These are phyloP conservation scores for Hirschfeldia incana DNA, from an alignment of 345 rosid genomes.

Conservation along the genomic window DNA sequence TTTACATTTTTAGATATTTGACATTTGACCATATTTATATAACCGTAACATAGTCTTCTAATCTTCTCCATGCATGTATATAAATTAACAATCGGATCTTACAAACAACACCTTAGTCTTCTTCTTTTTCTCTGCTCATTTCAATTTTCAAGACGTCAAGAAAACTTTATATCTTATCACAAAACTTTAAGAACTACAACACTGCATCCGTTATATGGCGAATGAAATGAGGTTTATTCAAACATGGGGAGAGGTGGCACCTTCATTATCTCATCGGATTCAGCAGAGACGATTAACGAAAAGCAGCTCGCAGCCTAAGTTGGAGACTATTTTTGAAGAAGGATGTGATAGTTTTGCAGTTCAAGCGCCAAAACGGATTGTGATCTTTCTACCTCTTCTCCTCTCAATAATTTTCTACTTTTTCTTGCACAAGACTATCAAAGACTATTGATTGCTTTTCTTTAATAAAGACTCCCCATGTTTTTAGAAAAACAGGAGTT, in stretches of 20 bases:
- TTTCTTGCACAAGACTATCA: conserved; percentile 32
- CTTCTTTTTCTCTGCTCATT: conserved; percentile 2
- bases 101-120: neutral
- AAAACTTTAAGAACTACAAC: neutral
- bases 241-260: conserved; percentile 46
- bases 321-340: conserved; percentile 54
- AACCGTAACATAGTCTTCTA: conserved; percentile 21
- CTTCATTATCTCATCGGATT: conserved; percentile 36
- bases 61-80: conserved; percentile 16
- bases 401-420: conserved; percentile 40
- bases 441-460: conserved; percentile 18
- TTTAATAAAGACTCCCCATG: neutral
- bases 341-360: conserved; percentile 30
- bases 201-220: conserved; percentile 35
- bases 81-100: neutral
- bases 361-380: conserved; percentile 33
- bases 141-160: neutral
- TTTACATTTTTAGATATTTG: conserved; percentile 15
- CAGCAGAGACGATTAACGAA: conserved; percentile 26
- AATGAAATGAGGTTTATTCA: conserved; percentile 42
- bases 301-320: conserved; percentile 31
- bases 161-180: neutral
- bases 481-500: conserved; percentile 1
- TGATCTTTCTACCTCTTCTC: conserved; percentile 43
- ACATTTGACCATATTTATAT: neutral